A percentile compares a stretch with the other conserved stretches of the same genome.
Evolutionary conservation across 2,329 filamentous ascomycete genomes (phyloP).

Genomic region (Mariannaea sp.): DNA sequence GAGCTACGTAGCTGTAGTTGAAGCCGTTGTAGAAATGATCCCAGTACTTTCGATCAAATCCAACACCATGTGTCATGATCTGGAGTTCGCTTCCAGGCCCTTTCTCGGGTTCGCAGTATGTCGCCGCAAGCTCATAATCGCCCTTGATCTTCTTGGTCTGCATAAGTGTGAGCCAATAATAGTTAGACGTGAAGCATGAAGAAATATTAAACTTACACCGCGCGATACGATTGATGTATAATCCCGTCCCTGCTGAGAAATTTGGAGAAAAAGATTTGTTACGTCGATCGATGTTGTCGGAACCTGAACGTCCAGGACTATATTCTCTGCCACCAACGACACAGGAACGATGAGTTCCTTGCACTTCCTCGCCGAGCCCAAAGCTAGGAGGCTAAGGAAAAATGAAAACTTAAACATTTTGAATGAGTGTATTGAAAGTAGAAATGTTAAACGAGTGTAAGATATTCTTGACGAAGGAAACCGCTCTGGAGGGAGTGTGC

Average conservation of each 20-base stretch:
- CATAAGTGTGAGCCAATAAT: constrained; percentile 10
- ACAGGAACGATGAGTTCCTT: constrained; percentile 61
- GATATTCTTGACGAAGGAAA: constrained; percentile 7
- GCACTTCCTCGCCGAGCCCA: constrained; percentile 46
- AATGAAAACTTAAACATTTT: constrained; percentile 31
- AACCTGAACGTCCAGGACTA: constrained; percentile 54
- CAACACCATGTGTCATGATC: constrained; percentile 49
- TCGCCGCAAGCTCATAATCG: constrained; percentile 61
- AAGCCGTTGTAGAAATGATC: constrained; percentile 60
- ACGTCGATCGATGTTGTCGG: constrained; percentile 60
- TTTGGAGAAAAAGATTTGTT: constrained; percentile 57
- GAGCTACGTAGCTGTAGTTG: constrained; percentile 66
- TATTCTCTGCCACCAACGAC: constrained; percentile 58
- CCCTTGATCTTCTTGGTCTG: constrained; percentile 57
- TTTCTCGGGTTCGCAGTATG: constrained; percentile 62
- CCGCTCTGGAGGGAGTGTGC: no score
- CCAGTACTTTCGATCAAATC: constrained; percentile 61
- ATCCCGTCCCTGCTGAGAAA: constrained; percentile 56
- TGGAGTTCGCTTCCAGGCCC: constrained; percentile 46
- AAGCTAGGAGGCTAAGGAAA: constrained; percentile 34
- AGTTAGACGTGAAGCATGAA: not conserved
- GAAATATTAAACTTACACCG: constrained; percentile 43
- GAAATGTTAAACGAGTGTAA: not conserved
- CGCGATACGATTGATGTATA: constrained; percentile 50
- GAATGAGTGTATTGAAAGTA: not conserved